phyloP scores from a whole-genome alignment of 257 asterid genomes.

The Paraleonurus japonicus region DNA sequence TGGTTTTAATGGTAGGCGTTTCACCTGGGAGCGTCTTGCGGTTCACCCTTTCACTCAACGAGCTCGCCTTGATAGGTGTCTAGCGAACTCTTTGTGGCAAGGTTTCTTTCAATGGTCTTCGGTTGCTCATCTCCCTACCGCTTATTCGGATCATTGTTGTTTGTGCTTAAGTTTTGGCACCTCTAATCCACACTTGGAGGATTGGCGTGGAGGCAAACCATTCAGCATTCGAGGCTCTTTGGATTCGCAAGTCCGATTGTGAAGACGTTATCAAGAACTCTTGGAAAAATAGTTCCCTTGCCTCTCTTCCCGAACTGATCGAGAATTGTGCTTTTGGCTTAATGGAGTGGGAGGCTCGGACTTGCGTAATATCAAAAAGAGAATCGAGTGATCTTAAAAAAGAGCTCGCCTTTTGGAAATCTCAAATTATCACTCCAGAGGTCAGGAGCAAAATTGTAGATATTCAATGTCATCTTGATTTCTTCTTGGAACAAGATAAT shows the following conservation, averaged over 20 bases:
- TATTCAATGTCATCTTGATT: neutral
- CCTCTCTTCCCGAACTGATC: too few relatives aligned
- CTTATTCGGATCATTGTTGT: neutral
- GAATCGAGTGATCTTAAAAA: too few relatives aligned
- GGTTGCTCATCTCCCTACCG: neutral
- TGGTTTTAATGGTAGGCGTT: neutral
- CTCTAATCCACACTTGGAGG: neutral
- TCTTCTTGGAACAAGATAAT: neutral
- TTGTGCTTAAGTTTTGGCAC: too few relatives aligned
- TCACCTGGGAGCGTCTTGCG: neutral
- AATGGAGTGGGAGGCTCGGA: neutral
- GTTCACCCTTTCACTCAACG: neutral
- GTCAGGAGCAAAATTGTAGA: neutral
- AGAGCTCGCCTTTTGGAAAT: too few relatives aligned
- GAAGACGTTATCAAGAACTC: neutral
- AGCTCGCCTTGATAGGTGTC: neutral
- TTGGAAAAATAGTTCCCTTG: too few relatives aligned
- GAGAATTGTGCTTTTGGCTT: too few relatives aligned
- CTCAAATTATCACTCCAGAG: too few relatives aligned
- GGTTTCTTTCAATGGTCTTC: neutral
- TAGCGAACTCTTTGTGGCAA: neutral
- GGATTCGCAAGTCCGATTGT: neutral
- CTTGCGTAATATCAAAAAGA: too few relatives aligned
- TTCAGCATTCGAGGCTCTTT: neutral
- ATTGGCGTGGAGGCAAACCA: neutral